Percentiles rank a stretch among this genome's conserved stretches.
phyloP scores from a whole-genome alignment of 2,329 filamentous ascomycete species.

The Diaporthe caulivora region DNA sequence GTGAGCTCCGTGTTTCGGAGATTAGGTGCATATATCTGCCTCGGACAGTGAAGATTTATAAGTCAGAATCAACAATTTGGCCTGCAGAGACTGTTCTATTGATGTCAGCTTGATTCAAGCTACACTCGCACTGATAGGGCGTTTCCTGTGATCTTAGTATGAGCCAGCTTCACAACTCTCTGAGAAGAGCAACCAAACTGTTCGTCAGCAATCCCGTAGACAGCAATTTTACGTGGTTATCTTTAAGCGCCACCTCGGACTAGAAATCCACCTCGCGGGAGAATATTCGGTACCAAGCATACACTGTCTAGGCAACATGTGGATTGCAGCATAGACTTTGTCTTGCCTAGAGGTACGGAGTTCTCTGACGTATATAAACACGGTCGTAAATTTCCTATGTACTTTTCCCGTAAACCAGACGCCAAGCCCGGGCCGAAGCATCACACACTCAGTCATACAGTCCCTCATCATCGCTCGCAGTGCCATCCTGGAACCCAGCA shows the following conservation, averaged over 20 bases:
- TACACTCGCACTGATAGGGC: neutral
- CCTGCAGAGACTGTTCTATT: neutral
- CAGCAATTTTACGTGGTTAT: too few relatives aligned
- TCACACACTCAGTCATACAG: slow-evolving; percentile 59
- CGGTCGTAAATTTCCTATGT: neutral
- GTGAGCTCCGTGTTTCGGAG: neutral
- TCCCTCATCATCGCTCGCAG: slow-evolving; percentile 68
- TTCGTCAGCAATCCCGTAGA: too few relatives aligned
- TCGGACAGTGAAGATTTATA: neutral
- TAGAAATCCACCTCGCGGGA: neutral
- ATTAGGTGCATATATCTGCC: neutral
- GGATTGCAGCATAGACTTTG: neutral
- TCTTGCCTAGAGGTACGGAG: neutral
- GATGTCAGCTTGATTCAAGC: neutral
- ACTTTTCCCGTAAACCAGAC: neutral
- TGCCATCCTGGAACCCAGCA: slow-evolving; percentile 64
- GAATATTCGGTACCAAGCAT: neutral
- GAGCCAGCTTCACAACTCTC: neutral
- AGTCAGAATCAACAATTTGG: neutral
- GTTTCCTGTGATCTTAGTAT: neutral
- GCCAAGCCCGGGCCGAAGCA: neutral
- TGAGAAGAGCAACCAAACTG: neutral
- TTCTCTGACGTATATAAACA: neutral
- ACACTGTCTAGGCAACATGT: neutral
- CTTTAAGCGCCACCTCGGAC: neutral